Conservation (phyloP, 768 basidiomycete genomes). For the Strobilomyces dryophilus region DNA sequence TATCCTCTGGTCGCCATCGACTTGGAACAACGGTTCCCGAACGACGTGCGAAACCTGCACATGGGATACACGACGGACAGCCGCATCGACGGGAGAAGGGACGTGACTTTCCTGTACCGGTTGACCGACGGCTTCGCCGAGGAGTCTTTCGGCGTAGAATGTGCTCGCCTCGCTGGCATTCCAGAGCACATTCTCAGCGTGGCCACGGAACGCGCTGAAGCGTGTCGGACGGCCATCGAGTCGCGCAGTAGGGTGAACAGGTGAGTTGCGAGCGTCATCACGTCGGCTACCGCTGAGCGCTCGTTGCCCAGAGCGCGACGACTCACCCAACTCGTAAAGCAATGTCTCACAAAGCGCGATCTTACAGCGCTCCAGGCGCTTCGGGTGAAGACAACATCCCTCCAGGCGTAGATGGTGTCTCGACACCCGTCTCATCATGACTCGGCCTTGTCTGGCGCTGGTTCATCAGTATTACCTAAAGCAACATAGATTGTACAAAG, state of each 20-base stretch:
- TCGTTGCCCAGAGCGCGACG: slow-evolving; percentile 23
- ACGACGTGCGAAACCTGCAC: slow-evolving; percentile 70
- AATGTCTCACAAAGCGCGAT: slow-evolving; percentile 23
- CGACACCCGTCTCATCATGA: background rate
- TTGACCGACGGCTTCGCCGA: slow-evolving; percentile 68
- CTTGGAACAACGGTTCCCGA: slow-evolving; percentile 55
- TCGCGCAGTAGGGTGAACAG: slow-evolving; percentile 46
- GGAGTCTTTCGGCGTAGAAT: slow-evolving; percentile 92
- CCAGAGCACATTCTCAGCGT: slow-evolving; percentile 62
- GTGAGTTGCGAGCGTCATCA: slow-evolving; percentile 30
- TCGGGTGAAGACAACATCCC: slow-evolving; percentile 8
- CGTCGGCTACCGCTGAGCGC: background rate
- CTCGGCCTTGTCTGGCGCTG: background rate
- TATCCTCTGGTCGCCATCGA: slow-evolving; percentile 82
- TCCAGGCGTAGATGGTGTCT: slow-evolving; percentile 6
- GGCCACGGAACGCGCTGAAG: slow-evolving; percentile 53
- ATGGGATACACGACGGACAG: slow-evolving; percentile 78
- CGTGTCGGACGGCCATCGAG: slow-evolving; percentile 52
- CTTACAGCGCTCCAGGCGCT: slow-evolving; percentile 19
- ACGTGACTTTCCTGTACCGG: slow-evolving; percentile 85
- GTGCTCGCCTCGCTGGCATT: slow-evolving; percentile 81
- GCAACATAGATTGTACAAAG: background rate
- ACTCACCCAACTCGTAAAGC: slow-evolving; percentile 24
- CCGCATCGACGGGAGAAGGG: slow-evolving; percentile 66
- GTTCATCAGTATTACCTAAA: background rate